A percentile compares a stretch with the other conserved stretches of the same genome.
phyloP scores from a whole-genome alignment of 2,329 filamentous ascomycete genomes.

The Fusarium sulawesiense region DNA sequence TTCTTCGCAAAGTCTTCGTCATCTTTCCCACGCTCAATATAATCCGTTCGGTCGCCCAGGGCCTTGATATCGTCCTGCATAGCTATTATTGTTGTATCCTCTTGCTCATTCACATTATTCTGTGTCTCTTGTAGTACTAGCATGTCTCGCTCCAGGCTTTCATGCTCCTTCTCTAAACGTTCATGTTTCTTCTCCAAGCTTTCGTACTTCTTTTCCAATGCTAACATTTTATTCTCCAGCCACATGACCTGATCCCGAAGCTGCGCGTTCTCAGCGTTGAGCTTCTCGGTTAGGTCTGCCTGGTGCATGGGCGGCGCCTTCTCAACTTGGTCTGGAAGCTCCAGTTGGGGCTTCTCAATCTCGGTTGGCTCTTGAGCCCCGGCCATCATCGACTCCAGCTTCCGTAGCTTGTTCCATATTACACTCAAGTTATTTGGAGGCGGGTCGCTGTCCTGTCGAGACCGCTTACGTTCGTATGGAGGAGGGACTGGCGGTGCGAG shows the following conservation, averaged over 20 bases:
- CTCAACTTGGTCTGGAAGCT: neutral
- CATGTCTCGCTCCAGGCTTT: neutral
- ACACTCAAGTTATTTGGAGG: neutral
- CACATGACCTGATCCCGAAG: neutral
- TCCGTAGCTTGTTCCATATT: neutral
- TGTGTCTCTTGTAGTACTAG: neutral
- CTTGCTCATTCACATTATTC: neutral
- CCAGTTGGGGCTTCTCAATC: neutral
- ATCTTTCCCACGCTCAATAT: neutral
- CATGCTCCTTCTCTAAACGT: neutral
- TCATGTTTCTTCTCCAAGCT: neutral
- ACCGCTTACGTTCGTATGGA: neutral
- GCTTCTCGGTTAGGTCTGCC: neutral
- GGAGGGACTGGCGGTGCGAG: neutral
- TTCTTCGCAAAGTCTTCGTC: neutral
- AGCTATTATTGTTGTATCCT: constrained; percentile 2
- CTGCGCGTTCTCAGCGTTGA: neutral
- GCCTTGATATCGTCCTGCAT: constrained; percentile 6
- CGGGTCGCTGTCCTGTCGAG: neutral
- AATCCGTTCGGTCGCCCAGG: neutral
- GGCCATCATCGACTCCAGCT: neutral
- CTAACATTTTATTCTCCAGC: neutral
- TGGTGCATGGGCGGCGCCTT: neutral
- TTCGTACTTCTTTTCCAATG: neutral
- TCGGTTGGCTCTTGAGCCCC: neutral